phyloP scores from a whole-genome alignment of 1,284 basidiomycete species.

The Mixia osmundae region DNA sequence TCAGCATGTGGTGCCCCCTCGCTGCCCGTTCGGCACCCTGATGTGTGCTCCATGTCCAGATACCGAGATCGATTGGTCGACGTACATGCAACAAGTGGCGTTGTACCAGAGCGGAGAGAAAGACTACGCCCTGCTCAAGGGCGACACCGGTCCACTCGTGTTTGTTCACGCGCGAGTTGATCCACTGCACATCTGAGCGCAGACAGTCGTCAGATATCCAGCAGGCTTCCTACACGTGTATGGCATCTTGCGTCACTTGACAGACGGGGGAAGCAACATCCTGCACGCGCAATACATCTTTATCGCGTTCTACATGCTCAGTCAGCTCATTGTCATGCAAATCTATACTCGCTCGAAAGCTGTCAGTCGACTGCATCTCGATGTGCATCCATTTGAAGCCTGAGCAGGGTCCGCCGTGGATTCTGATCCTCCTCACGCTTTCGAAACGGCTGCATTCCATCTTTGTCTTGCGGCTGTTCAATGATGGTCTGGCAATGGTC shows the following conservation, averaged over 20 bases:
- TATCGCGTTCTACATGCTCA: slow-evolving; percentile 41
- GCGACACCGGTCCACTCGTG: slow-evolving; percentile 87
- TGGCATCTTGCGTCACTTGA: slow-evolving; percentile 41
- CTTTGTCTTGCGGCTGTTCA: slow-evolving; percentile 77
- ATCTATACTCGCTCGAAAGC: slow-evolving; percentile 5
- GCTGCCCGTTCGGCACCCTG: no score
- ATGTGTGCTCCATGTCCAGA: not conserved
- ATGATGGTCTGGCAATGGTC: slow-evolving; percentile 70
- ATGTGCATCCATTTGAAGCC: not conserved
- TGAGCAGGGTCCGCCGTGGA: slow-evolving; percentile 42
- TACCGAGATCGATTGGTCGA: slow-evolving; percentile 34
- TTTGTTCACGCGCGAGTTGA: slow-evolving; percentile 27
- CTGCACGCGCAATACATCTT: slow-evolving; percentile 54
- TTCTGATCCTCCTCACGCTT: slow-evolving; percentile 48
- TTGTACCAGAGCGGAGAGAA: slow-evolving; percentile 59
- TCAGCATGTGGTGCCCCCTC: no score
- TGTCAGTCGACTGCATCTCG: slow-evolving; percentile 1
- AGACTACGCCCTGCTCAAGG: slow-evolving; percentile 61
- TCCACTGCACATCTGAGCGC: slow-evolving; percentile 2
- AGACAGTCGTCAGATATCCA: slow-evolving; percentile 43
- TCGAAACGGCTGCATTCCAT: slow-evolving; percentile 90
- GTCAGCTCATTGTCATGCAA: slow-evolving; percentile 32
- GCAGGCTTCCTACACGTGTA: slow-evolving; percentile 80
- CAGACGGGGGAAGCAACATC: slow-evolving; percentile 38
- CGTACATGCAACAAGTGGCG: slow-evolving; percentile 69